Percentiles rank a stretch among this genome's conserved stretches.
phyloP scores from a whole-genome alignment of 495 filamentous ascomycete genomes.

The Xylaria flabelliformis region DNA sequence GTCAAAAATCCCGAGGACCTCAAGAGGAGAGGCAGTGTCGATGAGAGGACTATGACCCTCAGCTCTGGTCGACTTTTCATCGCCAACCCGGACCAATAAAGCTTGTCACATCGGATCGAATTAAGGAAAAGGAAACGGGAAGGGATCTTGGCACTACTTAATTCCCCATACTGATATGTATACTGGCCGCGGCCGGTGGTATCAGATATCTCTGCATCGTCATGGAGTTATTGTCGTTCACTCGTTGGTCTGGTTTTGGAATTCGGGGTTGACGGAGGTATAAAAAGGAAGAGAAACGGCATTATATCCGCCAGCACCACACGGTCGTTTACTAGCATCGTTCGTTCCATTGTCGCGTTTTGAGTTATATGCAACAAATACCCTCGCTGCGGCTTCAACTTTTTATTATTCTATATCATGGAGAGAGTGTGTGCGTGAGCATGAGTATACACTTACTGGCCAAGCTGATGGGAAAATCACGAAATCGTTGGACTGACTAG shows the following conservation, averaged over 20 bases:
- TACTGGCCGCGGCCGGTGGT: conserved; percentile 10
- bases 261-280: conserved; percentile 33
- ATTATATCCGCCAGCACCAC: conserved; percentile 33
- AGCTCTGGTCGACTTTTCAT: conserved; percentile 83
- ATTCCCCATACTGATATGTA: conserved; percentile 18
- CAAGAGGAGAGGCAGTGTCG: conserved; percentile 86
- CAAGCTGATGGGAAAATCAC: background rate
- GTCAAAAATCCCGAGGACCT: conserved; percentile 77
- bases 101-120: background rate
- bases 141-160: background rate
- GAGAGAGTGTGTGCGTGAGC: background rate
- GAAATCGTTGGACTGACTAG: background rate
- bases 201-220: conserved; percentile 38
- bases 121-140: background rate
- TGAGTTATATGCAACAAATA: conserved; percentile 40
- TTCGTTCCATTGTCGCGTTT: conserved; percentile 24
- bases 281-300: conserved; percentile 35
- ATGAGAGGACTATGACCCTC: conserved; percentile 88
- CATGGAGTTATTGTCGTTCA: conserved; percentile 33
- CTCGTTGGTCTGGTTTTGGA: conserved; percentile 27
- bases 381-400: conserved; percentile 40
- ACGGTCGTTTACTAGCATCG: conserved; percentile 37
- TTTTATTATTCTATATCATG: conserved; percentile 12
- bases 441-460: conserved; percentile 4
- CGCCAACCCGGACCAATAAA: conserved; percentile 83